Conservation (phyloP, 169 alveolate species). For the Theileria orientalis region DNA sequence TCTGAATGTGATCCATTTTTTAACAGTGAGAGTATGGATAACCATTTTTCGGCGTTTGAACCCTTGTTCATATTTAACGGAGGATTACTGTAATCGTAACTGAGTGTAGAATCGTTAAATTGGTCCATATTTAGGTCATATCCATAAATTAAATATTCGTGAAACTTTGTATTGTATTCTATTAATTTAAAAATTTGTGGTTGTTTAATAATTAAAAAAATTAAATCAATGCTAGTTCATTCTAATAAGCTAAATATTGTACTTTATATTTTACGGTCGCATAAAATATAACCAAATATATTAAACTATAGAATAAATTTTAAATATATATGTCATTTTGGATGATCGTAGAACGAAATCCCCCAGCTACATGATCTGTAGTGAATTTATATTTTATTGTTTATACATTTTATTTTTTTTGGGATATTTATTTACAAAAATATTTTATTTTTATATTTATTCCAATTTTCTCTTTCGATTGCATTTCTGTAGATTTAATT, state of each 20-base stretch:
- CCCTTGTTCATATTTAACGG: constrained; percentile 15
- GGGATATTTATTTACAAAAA: not conserved
- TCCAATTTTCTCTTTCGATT: not conserved
- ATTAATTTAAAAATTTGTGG: not conserved
- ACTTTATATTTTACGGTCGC: too few species aligned
- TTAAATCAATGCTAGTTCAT: not conserved
- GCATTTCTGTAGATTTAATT: not conserved
- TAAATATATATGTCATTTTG: too few species aligned
- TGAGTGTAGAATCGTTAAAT: constrained; percentile 8
- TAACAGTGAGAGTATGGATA: constrained; percentile 18
- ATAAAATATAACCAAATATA: too few species aligned
- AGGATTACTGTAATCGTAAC: not conserved
- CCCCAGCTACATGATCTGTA: not conserved
- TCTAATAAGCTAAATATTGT: too few species aligned
- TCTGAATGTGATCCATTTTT: constrained; percentile 32
- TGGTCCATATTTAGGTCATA: not conserved
- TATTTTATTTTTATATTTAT: not conserved
- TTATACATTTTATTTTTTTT: too few species aligned
- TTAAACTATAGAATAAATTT: too few species aligned
- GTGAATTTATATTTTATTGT: not conserved
- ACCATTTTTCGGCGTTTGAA: constrained; percentile 27
- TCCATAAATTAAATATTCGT: too few species aligned
- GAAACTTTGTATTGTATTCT: not conserved
- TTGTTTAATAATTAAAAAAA: not conserved
- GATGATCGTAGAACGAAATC: not conserved